A percentile compares a stretch with the other conserved stretches of the same genome.
Evolutionary conservation across 192 early-diverging fungal species (phyloP).

Genomic region (Pilobolus umbonatus): DNA sequence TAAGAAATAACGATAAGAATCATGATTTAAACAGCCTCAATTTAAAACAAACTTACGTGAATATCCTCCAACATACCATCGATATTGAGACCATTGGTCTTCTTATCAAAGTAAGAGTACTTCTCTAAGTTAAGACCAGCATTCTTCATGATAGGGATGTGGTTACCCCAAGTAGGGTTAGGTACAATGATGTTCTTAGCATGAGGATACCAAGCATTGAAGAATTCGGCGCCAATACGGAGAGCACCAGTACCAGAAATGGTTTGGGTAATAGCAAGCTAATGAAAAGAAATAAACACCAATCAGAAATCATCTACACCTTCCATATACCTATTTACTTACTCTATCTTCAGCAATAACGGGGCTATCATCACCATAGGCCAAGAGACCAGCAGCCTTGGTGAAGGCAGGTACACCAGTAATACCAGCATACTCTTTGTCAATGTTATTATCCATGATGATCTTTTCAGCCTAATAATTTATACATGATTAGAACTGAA

Average conservation of each 20-base stretch:
- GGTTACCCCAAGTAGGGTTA: conserved; percentile 97
- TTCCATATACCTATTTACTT: conserved; percentile 20
- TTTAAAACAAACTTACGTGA: conserved; percentile 47
- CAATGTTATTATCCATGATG: conserved; percentile 60
- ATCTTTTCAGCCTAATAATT: conserved; percentile 70
- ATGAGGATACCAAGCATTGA: conserved; percentile 71
- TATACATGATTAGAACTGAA: conserved; percentile 5
- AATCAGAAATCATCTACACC: neutral
- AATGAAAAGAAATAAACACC: conserved; percentile 5
- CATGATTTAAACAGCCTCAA: neutral
- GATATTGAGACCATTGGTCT: conserved; percentile 91
- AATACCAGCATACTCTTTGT: conserved; percentile 98
- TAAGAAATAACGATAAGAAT: neutral
- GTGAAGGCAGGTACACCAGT: conserved; percentile 86
- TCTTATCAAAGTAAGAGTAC: conserved; percentile 95
- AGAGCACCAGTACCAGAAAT: conserved; percentile 98
- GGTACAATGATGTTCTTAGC: conserved; percentile 89
- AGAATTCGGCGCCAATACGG: conserved; percentile 87
- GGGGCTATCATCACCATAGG: conserved; percentile 74
- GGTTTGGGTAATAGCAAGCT: conserved; percentile 86
- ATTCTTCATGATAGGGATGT: conserved; percentile 88
- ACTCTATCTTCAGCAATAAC: conserved; percentile 62
- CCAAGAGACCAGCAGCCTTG: conserved; percentile 74
- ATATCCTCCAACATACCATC: conserved; percentile 89
- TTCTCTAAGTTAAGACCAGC: conserved; percentile 79